These are phyloP conservation scores for Phytopythium ostracodes DNA, from an alignment of 352 stramenopile species.

Conservation along the genomic window DNA sequence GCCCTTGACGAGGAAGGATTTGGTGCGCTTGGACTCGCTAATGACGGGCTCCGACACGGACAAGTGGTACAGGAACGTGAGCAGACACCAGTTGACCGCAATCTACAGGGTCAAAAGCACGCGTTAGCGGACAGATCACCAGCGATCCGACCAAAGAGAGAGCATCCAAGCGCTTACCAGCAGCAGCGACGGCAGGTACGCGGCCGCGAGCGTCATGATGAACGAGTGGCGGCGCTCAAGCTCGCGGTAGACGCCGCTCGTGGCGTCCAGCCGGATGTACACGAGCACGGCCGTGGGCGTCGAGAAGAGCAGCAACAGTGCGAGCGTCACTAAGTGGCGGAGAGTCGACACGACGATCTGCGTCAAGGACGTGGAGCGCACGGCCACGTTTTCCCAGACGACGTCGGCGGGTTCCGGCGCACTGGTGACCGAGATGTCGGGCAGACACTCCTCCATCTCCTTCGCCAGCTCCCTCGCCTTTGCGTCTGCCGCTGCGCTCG, in stretches of 20 bases:
- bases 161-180: constrained; percentile 29
- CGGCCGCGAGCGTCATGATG: constrained; percentile 54
- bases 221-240: constrained; percentile 42
- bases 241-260: constrained; percentile 49
- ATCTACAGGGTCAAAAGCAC: constrained; percentile 33
- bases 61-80: constrained; percentile 66
- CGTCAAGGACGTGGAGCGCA: constrained; percentile 42
- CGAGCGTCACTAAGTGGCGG: constrained; percentile 47
- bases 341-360: constrained; percentile 32
- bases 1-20: constrained; percentile 70
- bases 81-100: constrained; percentile 65
- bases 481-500: constrained; percentile 15
- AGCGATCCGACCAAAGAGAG: constrained; percentile 2
- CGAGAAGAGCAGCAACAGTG: constrained; percentile 65
- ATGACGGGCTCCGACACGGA: constrained; percentile 64
- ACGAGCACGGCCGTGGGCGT: constrained; percentile 76
- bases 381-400: constrained; percentile 71
- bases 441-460: constrained; percentile 34
- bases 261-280: constrained; percentile 77
- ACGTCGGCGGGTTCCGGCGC: constrained; percentile 76
- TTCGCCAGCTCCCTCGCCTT: constrained; percentile 25
- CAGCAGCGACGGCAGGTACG: constrained; percentile 71
- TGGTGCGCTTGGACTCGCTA: constrained; percentile 59
- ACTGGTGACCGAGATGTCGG: constrained; percentile 51
- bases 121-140: neutral